A percentile compares a stretch with the other conserved stretches of the same genome.
Evolutionary conservation across 2,329 filamentous ascomycete species (phyloP).

Genomic region (Hypoxylon sp.): DNA sequence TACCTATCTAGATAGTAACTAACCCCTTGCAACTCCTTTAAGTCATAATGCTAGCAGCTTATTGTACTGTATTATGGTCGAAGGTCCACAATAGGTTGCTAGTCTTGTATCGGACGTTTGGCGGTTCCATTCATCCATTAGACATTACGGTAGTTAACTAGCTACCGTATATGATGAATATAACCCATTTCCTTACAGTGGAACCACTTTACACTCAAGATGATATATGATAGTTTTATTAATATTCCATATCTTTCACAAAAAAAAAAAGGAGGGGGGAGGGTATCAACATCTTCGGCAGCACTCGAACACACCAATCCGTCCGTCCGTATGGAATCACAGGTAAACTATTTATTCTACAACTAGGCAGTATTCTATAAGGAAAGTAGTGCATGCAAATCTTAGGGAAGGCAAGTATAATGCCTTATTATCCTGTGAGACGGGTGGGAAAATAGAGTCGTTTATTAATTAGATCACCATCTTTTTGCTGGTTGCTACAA

Average conservation of each 20-base stretch:
- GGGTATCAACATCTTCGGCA: not conserved
- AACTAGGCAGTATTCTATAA: not conserved
- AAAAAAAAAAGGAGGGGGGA: not conserved
- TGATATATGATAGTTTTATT: conserved; percentile 8
- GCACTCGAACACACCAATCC: not conserved
- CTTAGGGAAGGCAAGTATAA: not conserved
- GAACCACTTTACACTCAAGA: not conserved
- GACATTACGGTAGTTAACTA: no score
- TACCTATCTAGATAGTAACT: not conserved
- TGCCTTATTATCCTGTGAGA: not conserved
- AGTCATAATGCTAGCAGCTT: not conserved
- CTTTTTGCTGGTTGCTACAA: not conserved
- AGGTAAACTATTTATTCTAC: not conserved
- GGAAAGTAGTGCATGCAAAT: not conserved
- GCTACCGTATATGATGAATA: no score
- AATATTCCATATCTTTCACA: no score
- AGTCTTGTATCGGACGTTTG: not conserved
- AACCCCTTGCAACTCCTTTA: not conserved
- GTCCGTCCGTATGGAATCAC: no score
- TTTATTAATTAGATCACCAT: no score
- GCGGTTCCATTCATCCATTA: not conserved
- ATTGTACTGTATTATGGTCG: not conserved
- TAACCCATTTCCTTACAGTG: not conserved
- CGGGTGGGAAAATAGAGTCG: not conserved
- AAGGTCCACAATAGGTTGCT: not conserved